Evolutionary conservation across 2,329 filamentous ascomycete genomes (phyloP).

Genomic region (Fonsecaea pugnacius): DNA sequence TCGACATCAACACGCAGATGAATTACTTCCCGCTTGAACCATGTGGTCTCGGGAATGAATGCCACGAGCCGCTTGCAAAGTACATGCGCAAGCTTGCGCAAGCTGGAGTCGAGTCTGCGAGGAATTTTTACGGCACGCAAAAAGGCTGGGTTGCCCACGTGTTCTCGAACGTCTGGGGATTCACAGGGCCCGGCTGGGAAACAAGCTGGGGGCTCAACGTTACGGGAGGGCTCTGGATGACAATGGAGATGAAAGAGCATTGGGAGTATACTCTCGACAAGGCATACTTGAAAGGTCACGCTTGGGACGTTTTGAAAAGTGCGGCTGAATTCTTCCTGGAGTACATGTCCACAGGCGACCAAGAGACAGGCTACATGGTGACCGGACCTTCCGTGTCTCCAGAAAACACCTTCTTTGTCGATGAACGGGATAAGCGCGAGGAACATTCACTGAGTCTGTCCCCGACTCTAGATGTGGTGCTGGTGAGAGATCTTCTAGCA

Average conservation of each 20-base stretch:
- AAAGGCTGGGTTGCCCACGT: background rate
- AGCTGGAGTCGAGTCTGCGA: background rate
- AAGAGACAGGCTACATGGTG: background rate
- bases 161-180: background rate
- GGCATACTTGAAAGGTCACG: background rate
- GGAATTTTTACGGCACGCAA: background rate
- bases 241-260: slow-evolving; percentile 1
- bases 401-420: slow-evolving; percentile 1
- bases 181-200: slow-evolving; percentile 1
- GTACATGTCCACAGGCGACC: background rate
- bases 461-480: background rate
- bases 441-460: background rate
- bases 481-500: background rate
- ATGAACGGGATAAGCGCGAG: background rate
- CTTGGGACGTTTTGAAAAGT: background rate
- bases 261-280: slow-evolving; percentile 5
- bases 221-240: background rate
- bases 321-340: slow-evolving; percentile 1
- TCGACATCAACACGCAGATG: slow-evolving; percentile 4
- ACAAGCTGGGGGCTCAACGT: slow-evolving; percentile 1
- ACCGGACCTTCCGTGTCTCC: background rate
- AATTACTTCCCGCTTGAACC: background rate
- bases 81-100: background rate
- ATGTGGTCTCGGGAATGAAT: background rate
- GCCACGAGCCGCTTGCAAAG: background rate